These are phyloP conservation scores for Cercophora sp. DNA, from an alignment of 495 filamentous ascomycete species.

Conservation along the genomic window DNA sequence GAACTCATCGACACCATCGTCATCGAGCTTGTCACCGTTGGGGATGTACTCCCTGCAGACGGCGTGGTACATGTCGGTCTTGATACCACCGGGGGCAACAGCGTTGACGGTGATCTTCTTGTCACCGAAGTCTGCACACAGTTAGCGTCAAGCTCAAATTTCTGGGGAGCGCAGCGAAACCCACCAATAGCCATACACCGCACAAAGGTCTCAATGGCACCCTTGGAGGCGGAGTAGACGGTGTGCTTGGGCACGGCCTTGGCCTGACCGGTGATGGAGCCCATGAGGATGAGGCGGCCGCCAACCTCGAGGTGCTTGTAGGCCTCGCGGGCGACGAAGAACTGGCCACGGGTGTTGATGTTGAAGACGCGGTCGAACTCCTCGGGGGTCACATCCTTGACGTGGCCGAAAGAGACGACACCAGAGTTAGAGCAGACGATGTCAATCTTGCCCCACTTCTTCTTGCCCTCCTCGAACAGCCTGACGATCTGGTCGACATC, in stretches of 20 bases:
- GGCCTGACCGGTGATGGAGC: constrained; percentile 60
- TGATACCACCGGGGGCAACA: constrained; percentile 63
- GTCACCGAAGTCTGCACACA: constrained; percentile 39
- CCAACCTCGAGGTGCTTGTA: constrained; percentile 59
- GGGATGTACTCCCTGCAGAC: constrained; percentile 65
- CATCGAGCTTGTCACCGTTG: constrained; percentile 44
- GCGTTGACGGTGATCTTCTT: constrained; percentile 60
- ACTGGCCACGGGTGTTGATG: constrained; percentile 75
- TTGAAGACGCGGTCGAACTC: constrained; percentile 76
- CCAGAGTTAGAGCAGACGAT: constrained; percentile 70
- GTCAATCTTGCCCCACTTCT: constrained; percentile 60
- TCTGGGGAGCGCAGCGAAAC: no score
- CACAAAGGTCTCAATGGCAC: constrained; percentile 36
- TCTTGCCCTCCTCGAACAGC: constrained; percentile 52
- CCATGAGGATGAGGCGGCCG: constrained; percentile 61
- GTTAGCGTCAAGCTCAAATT: no score
- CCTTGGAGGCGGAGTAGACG: constrained; percentile 46
- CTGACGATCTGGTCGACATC: constrained; percentile 59
- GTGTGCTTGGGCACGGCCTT: constrained; percentile 61
- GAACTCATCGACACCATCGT: constrained; percentile 38
- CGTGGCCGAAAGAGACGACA: constrained; percentile 58
- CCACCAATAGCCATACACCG: constrained; percentile 33
- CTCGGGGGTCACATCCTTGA: constrained; percentile 68
- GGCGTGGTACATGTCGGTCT: constrained; percentile 67
- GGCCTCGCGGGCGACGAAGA: constrained; percentile 72